Conservation (phyloP, 768 basidiomycete species). For the Sporobolomyces roseus region DNA sequence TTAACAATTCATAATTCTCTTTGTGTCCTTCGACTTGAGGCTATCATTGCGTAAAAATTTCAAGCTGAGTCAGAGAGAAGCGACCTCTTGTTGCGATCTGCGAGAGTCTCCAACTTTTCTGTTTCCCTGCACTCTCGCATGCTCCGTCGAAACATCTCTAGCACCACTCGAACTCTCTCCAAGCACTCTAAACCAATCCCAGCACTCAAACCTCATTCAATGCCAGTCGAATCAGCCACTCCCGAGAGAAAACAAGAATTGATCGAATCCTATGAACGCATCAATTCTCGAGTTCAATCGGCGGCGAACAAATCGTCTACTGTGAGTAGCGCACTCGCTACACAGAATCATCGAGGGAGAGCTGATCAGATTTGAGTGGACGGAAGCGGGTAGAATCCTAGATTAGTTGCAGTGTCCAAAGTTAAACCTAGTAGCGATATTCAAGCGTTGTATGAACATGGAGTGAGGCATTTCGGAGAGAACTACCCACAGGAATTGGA, state of each 20-base stretch:
- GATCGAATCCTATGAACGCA: constrained; percentile 47
- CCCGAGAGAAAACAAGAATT: constrained; percentile 48
- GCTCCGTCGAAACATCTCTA: not conserved
- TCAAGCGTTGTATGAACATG: constrained; percentile 69
- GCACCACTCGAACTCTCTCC: not conserved
- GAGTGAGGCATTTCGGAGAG: constrained; percentile 90
- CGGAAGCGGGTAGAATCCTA: constrained; percentile 44
- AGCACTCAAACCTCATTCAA: constrained; percentile 1
- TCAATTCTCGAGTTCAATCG: constrained; percentile 43
- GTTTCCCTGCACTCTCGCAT: no score
- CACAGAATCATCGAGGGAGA: no score
- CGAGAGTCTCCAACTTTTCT: no score
- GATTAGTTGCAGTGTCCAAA: constrained; percentile 86
- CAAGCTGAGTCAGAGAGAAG: no score
- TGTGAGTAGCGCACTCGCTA: no score
- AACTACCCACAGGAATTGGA: constrained; percentile 93
- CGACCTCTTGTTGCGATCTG: no score
- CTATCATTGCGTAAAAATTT: no score
- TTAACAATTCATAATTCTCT: no score
- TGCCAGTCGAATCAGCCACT: constrained; percentile 34
- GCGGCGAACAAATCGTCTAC: no score
- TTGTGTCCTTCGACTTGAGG: no score
- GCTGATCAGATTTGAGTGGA: not conserved
- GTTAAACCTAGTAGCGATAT: constrained; percentile 85
- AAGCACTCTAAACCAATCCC: not conserved